Percentiles rank a stretch among this genome's conserved stretches.
Evolutionary conservation across 2,329 filamentous ascomycete species (phyloP).

Genomic region (Stromatinia cepivora): DNA sequence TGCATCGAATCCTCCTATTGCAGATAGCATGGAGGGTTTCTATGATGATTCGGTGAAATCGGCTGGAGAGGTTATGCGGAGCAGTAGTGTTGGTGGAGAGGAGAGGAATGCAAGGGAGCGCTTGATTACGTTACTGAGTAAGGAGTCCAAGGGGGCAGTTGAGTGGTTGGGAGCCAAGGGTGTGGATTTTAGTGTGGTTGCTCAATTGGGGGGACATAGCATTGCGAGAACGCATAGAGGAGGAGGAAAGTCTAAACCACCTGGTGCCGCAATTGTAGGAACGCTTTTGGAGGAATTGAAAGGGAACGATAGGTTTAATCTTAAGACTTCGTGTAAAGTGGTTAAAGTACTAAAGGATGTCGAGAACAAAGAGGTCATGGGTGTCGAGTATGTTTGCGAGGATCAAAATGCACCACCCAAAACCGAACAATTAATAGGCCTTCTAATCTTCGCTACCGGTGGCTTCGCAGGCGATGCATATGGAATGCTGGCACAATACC

Average conservation of each 20-base stretch:
- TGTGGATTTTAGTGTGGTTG: slow-evolving; percentile 59
- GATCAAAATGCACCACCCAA: slow-evolving; percentile 18
- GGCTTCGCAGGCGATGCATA: slow-evolving; percentile 63
- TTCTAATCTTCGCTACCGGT: slow-evolving; percentile 60
- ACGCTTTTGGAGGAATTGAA: slow-evolving; percentile 54
- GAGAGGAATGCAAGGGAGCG: slow-evolving; percentile 40
- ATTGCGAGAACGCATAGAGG: slow-evolving; percentile 59
- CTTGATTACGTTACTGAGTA: slow-evolving; percentile 52
- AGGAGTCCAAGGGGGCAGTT: slow-evolving; percentile 51
- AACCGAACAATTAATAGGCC: slow-evolving; percentile 47
- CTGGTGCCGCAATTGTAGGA: slow-evolving; percentile 59
- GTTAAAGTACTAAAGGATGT: slow-evolving; percentile 47
- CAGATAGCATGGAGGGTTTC: slow-evolving; percentile 45
- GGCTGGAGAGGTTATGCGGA: slow-evolving; percentile 46
- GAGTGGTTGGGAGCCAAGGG: slow-evolving; percentile 58
- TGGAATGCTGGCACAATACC: slow-evolving; percentile 56
- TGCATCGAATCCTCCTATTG: slow-evolving; percentile 38
- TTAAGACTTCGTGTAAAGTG: slow-evolving; percentile 55
- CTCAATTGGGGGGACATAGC: slow-evolving; percentile 60
- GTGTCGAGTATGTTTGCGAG: slow-evolving; percentile 51
- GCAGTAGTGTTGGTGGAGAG: slow-evolving; percentile 13
- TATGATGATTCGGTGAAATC: slow-evolving; percentile 58
- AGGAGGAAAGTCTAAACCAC: slow-evolving; percentile 51
- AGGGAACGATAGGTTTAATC: slow-evolving; percentile 50
- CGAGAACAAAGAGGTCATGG: slow-evolving; percentile 45